A percentile compares a stretch with the other conserved stretches of the same genome.
Evolutionary conservation across 441 rosid species (phyloP).

Genomic region (Eutrema salsugineum): DNA sequence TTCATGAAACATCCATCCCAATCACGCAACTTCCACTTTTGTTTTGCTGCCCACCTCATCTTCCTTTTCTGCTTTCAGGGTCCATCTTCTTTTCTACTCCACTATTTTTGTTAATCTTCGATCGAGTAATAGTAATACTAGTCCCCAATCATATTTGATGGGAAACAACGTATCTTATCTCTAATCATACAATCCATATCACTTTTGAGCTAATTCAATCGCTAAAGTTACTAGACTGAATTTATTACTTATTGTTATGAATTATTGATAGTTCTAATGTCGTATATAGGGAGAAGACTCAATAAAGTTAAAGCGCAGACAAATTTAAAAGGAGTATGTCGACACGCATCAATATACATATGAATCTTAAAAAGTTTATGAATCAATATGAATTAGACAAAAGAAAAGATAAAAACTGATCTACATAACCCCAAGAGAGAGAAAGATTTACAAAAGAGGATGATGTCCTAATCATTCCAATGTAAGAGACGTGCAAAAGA

Average conservation of each 20-base stretch:
- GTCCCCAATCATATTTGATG: not conserved
- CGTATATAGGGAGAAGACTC: not conserved
- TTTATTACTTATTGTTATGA: not conserved
- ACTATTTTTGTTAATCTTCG: not conserved
- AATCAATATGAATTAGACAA: not conserved
- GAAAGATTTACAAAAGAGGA: not conserved
- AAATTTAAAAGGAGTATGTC: not conserved
- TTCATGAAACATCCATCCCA: slow-evolving; percentile 14
- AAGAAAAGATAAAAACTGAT: not conserved
- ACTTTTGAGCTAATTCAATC: not conserved
- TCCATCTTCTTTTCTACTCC: slow-evolving; percentile 9
- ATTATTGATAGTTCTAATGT: not conserved
- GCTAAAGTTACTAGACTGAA: not conserved
- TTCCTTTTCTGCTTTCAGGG: slow-evolving; percentile 2
- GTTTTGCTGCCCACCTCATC: slow-evolving; percentile 18
- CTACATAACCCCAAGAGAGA: not conserved
- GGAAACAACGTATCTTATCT: not conserved
- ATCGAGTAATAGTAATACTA: slow-evolving; percentile 1
- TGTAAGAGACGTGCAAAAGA: slow-evolving; percentile 14
- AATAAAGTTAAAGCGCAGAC: not conserved
- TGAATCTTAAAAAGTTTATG: not conserved
- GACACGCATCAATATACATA: not conserved
- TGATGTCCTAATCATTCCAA: slow-evolving; percentile 1
- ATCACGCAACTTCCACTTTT: slow-evolving; percentile 27
- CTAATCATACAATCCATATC: not conserved